Conservation (phyloP, 1,139 yeast genomes). For the Casaregolazyma lundiana region DNA sequence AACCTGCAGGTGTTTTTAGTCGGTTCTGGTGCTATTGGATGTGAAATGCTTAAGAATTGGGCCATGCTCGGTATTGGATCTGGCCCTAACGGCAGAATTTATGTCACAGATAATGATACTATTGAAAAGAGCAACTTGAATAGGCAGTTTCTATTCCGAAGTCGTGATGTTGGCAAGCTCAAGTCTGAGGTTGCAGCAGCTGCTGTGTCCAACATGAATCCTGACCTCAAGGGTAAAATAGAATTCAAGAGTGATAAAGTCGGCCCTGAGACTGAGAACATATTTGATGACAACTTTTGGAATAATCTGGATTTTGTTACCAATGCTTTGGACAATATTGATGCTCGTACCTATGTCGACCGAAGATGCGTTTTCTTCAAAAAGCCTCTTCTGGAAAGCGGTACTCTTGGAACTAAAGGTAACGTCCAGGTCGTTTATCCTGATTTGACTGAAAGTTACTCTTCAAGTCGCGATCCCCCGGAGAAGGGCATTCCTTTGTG, state of each 20-base stretch:
- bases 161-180: constrained; percentile 87
- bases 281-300: constrained; percentile 90
- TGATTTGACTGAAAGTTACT: constrained; percentile 85
- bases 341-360: constrained; percentile 96
- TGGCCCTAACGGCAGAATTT: constrained; percentile 81
- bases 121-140: constrained; percentile 94
- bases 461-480: constrained; percentile 97
- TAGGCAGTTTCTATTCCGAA: constrained; percentile 92
- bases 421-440: constrained; percentile 97
- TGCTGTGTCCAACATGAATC: constrained; percentile 83
- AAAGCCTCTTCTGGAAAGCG: constrained; percentile 90
- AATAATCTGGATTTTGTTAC: constrained; percentile 76
- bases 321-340: constrained; percentile 94
- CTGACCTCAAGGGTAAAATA: constrained; percentile 73
- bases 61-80: constrained; percentile 94
- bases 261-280: constrained; percentile 85
- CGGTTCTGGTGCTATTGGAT: constrained; percentile 98
- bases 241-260: constrained; percentile 79
- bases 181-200: constrained; percentile 87
- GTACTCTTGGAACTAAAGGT: constrained; percentile 97
- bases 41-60: constrained; percentile 98
- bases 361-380: constrained; percentile 92
- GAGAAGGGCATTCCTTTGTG: constrained; percentile 96
- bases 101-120: constrained; percentile 88
- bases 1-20: constrained; percentile 84